A percentile compares a stretch with the other conserved stretches of the same genome.
These are phyloP conservation scores for Tetradesmus lagerheimii DNA, from an alignment of 139 green algal genomes.

Conservation along the genomic window DNA sequence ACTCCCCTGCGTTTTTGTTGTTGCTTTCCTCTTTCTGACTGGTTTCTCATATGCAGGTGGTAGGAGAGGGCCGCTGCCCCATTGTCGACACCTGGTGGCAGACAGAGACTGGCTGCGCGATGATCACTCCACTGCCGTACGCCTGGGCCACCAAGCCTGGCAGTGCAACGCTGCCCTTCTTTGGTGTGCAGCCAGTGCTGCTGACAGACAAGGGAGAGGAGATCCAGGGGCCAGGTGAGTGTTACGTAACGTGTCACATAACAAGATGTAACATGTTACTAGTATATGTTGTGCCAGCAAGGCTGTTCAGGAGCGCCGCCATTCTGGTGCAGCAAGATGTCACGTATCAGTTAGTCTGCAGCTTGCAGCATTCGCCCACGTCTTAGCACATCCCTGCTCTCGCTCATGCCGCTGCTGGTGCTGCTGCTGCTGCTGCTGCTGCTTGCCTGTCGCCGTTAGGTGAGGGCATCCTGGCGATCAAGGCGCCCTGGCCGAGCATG, in stretches of 20 bases:
- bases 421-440: background rate
- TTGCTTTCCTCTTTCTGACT: background rate
- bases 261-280: background rate
- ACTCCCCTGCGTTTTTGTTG: too few species aligned
- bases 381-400: background rate
- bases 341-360: too few species aligned
- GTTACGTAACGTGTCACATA: background rate
- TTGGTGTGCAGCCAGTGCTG: conserved; percentile 93
- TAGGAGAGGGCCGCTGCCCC: conserved; percentile 75
- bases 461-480: conserved; percentile 75
- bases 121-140: conserved; percentile 91
- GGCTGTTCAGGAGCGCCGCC: background rate
- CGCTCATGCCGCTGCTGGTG: background rate
- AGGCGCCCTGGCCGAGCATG: conserved; percentile 87
- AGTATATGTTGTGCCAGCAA: background rate
- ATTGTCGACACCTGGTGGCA: conserved; percentile 99
- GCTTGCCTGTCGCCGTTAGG: background rate
- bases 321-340: too few species aligned
- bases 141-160: conserved; percentile 87
- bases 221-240: conserved; percentile 68
- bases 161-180: conserved; percentile 92
- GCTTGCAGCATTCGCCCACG: too few species aligned
- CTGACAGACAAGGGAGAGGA: conserved; percentile 82
- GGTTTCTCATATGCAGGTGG: conserved; percentile 38
- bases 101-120: conserved; percentile 92